Base-by-base conservation (phyloP, 129 eudicot genomes). In the Chrysanthemum lavandulifolium region DNA sequence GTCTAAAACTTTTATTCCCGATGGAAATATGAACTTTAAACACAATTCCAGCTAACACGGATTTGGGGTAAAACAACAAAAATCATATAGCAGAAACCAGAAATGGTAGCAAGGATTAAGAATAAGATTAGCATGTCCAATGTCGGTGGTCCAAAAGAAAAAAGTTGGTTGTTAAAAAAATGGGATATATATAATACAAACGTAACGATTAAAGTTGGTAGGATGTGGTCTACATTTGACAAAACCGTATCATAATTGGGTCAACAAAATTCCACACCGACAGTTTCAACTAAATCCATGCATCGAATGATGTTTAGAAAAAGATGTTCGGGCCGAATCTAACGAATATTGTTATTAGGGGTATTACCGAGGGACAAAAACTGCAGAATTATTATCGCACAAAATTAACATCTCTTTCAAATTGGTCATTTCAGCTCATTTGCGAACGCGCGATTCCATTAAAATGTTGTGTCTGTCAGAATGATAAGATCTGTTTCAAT, bases 161-260 rank as follows among this genome's bases (percentile, higher is more conserved):
- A 14, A 15, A 56, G 68, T 29, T 59, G 13, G 21, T 23, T 62
- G 2, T 33, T 43, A 76, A 25, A 19, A 68, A 62, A 70, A 70
- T 19, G 10, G 36, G 61, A 71, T 70, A 62, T 5, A 25, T 70
- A 62, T 5, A 25, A n/a, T 77, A 71, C 76, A 77, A 78, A 78
- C 47, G n/a, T 40, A 50, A 51, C 66, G 58, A 71, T 13, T 53
- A 70, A 78, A 71, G 77, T 71, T 29, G 73, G 43, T 65, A 71
- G 64, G 43, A 64, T 78, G 67, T 71, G 77, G 77, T 71, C 82
- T 78, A 50, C 49, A 78, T 71, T 70, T 71, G 76, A 70, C 76
- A 62, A 78, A 62, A 27, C 69, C 49, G 67, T n/a, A 78, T 78
- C 60, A 71, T 64, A 53, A 62, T 25, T 54, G 77, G 61, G 82